Percentiles rank a stretch among this genome's conserved stretches.
phyloP scores from a whole-genome alignment of 345 rosid genomes.

The Stellera chamaejasme region DNA sequence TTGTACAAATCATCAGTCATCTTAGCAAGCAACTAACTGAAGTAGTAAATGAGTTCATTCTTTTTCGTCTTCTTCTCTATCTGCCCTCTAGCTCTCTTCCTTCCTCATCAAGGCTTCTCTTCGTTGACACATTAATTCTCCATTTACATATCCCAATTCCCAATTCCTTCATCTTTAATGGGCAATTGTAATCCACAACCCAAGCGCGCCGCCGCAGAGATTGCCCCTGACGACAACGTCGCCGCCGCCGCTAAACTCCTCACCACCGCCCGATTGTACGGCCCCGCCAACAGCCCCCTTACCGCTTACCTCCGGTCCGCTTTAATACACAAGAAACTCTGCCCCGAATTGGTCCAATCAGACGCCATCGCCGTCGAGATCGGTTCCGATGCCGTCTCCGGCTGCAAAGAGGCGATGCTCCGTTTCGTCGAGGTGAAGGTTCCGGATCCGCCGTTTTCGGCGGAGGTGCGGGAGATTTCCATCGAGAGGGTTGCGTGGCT shows the following conservation, averaged over 20 bases:
- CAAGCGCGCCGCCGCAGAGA: slow-evolving; percentile 38
- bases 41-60: too few relatives aligned
- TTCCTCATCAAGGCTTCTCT: too few relatives aligned
- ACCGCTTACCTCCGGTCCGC: slow-evolving; percentile 48
- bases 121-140: too few relatives aligned
- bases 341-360: slow-evolving; percentile 33
- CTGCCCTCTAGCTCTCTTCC: too few relatives aligned
- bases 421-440: slow-evolving; percentile 42
- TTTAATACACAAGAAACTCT: slow-evolving; percentile 37
- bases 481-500: slow-evolving; percentile 33
- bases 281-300: slow-evolving; percentile 24
- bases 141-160: neutral
- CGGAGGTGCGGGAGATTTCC: slow-evolving; percentile 33
- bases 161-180: slow-evolving; percentile 20
- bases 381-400: slow-evolving; percentile 41
- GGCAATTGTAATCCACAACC: slow-evolving; percentile 36
- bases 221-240: slow-evolving; percentile 34
- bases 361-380: slow-evolving; percentile 30
- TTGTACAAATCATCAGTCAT: too few relatives aligned
- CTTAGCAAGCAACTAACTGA: too few relatives aligned
- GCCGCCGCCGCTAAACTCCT: slow-evolving; percentile 18
- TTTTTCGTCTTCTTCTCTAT: too few relatives aligned
- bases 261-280: slow-evolving; percentile 16
- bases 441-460: slow-evolving; percentile 38
- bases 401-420: slow-evolving; percentile 35